Evolutionary conservation across 768 basidiomycete genomes (phyloP), one percentile per base, ranked within the genome.

Genomic region (Phaeotremella skinneri): DNA sequence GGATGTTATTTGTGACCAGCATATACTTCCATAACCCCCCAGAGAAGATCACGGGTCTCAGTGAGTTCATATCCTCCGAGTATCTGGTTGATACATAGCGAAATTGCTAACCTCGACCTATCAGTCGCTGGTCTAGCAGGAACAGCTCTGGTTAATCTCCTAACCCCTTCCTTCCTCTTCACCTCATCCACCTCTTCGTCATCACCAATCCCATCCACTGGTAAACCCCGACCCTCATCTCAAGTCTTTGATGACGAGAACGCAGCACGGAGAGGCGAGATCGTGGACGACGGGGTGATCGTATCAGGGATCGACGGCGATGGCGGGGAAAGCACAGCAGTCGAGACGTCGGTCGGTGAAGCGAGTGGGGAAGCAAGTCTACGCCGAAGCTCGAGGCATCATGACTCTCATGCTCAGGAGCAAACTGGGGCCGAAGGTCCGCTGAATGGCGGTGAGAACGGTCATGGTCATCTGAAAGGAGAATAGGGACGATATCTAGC

Each of bases 21-120:
- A 79, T 94, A 6, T 97, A 91, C 76, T 98, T 94, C 80, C 94
- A 98, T 72, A 82, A 87, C 2, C 90, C 90, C 0, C 77, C 81
- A 13, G 94, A 97, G 79, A 97, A 98, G 79, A 60, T 90, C 31
- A 85, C 87, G 2, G 94, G 94, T 13, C 88, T 87, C 59, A 39
- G 91, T 93, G 71, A 72, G 89, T 85, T 14, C 2, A 20, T 11
- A 39, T 30, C 32, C 11, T 43, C 25, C 27, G 29, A 39, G 9
- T 32, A 7, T 37, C 52, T 31, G 6, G 9, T n/a, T 25, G 31
- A 16, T 14, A 26, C 20, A 34, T 4, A 26, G 9, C 29, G 2
- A n/a, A 48, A 7, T 37, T 17, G 7, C 34, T 37, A 9, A 9
- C 37, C 37, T n/a, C 37, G 9, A 9, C 37, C 9, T 39, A 9